Conservation (phyloP, 768 basidiomycete species). For the Pleurotus cornucopiae region DNA sequence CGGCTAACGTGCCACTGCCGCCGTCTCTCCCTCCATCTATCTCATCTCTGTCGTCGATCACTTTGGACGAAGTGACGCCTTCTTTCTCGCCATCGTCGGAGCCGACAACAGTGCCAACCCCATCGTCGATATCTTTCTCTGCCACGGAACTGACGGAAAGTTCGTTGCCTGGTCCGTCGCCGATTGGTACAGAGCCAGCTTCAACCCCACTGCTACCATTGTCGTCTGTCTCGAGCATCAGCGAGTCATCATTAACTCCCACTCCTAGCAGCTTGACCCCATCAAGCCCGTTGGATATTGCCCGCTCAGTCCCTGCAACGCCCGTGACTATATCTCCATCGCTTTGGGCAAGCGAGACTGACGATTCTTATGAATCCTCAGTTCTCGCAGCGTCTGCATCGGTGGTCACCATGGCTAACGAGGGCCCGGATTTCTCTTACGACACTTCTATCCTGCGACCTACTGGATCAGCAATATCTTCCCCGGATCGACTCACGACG, state of each 20-base stretch:
- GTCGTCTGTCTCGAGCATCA: conserved; percentile 30
- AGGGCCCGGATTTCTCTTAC: conserved; percentile 60
- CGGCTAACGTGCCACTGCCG: background rate
- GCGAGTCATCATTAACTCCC: conserved; percentile 30
- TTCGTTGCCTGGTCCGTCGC: conserved; percentile 13
- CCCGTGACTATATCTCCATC: conserved; percentile 14
- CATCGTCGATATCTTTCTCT: conserved; percentile 23
- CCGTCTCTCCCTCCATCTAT: conserved; percentile 24
- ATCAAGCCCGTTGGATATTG: background rate
- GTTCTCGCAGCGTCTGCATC: conserved; percentile 71
- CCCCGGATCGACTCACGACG: conserved; percentile 37
- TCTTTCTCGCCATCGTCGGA: background rate
- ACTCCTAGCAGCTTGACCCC: conserved; percentile 30
- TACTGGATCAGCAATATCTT: conserved; percentile 42
- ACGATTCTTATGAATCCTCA: conserved; percentile 73
- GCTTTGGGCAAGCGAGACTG: conserved; percentile 62
- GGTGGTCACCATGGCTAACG: conserved; percentile 45
- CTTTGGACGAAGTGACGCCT: conserved; percentile 13
- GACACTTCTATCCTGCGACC: conserved; percentile 75
- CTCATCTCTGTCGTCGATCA: conserved; percentile 15
- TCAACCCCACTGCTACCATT: conserved; percentile 25
- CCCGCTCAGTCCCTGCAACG: conserved; percentile 2
- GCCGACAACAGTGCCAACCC: conserved; percentile 21
- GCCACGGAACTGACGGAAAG: conserved; percentile 21
- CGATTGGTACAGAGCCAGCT: conserved; percentile 14